phyloP scores from a whole-genome alignment of 345 rosid genomes.

The Eucalyptus marginata region DNA sequence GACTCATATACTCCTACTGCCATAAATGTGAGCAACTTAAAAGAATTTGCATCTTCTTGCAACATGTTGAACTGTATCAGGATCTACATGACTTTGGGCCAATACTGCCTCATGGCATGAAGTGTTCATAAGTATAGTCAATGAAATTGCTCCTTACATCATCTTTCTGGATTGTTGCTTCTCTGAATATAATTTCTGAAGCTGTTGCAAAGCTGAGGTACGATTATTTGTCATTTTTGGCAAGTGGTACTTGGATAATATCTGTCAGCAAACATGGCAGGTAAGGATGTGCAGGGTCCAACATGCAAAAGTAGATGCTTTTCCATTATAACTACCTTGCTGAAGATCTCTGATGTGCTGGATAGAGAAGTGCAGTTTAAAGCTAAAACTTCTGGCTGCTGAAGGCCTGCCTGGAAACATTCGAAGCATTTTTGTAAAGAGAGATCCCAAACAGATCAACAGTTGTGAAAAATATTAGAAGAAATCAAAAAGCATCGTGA shows the following conservation, averaged over 20 bases:
- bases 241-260: constrained; percentile 26
- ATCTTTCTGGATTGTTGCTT: constrained; percentile 41
- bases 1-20: not conserved
- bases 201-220: constrained; percentile 43
- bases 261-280: constrained; percentile 22
- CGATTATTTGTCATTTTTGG: constrained; percentile 22
- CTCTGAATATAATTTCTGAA: constrained; percentile 53
- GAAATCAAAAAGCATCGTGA: not conserved
- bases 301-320: not conserved
- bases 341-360: constrained; percentile 57
- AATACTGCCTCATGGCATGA: not conserved
- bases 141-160: constrained; percentile 37
- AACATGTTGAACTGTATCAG: not conserved
- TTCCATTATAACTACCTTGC: constrained; percentile 34
- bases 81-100: not conserved
- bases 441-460: not conserved
- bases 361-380: constrained; percentile 68
- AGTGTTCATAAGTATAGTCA: not conserved
- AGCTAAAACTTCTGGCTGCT: constrained; percentile 41
- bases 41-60: not conserved
- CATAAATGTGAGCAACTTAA: not conserved
- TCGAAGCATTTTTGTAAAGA: not conserved
- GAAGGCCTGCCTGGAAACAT: constrained; percentile 29
- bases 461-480: not conserved
- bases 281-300: not conserved